Percentiles rank a stretch among this genome's conserved stretches.
Evolutionary conservation across 768 basidiomycete species (phyloP).

Genomic region (Hemileccinum rubropunctum): DNA sequence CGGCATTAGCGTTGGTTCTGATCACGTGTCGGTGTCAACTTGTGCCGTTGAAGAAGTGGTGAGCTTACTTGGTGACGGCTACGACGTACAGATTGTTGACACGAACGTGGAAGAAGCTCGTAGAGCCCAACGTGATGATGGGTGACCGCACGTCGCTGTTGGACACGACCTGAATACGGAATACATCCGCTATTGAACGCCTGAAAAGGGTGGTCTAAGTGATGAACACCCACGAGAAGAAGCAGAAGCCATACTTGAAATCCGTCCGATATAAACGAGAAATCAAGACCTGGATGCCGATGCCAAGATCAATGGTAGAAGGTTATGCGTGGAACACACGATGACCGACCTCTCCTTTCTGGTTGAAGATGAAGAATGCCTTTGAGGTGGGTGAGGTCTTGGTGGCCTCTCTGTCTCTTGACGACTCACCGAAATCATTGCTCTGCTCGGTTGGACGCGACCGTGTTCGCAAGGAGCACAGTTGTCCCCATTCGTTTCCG

Average conservation of each 20-base stretch:
- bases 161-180: conserved; percentile 98
- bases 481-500: neutral
- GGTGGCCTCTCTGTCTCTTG: neutral
- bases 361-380: conserved; percentile 99
- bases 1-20: conserved; percentile 96
- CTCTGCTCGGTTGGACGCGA: conserved; percentile 3
- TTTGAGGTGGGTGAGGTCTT: conserved; percentile 31
- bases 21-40: neutral
- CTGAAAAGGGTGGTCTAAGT: conserved; percentile 38
- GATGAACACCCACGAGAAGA: neutral
- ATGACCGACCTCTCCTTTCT: conserved; percentile 90
- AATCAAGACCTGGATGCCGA: conserved; percentile 73
- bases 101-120: conserved; percentile 97
- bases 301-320: conserved; percentile 2
- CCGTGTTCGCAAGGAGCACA: conserved; percentile 3
- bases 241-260: conserved; percentile 70
- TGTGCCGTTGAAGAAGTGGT: neutral
- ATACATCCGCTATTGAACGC: conserved; percentile 95
- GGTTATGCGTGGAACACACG: neutral
- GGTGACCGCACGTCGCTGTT: conserved; percentile 96
- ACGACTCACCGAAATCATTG: conserved; percentile 48
- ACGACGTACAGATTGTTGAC: conserved; percentile 95
- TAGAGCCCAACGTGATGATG: conserved; percentile 95
- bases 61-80: conserved; percentile 86
- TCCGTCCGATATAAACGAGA: conserved; percentile 95